Conservation (phyloP, 1,284 basidiomycete species). For the Phellopilus nigrolimitatus region DNA sequence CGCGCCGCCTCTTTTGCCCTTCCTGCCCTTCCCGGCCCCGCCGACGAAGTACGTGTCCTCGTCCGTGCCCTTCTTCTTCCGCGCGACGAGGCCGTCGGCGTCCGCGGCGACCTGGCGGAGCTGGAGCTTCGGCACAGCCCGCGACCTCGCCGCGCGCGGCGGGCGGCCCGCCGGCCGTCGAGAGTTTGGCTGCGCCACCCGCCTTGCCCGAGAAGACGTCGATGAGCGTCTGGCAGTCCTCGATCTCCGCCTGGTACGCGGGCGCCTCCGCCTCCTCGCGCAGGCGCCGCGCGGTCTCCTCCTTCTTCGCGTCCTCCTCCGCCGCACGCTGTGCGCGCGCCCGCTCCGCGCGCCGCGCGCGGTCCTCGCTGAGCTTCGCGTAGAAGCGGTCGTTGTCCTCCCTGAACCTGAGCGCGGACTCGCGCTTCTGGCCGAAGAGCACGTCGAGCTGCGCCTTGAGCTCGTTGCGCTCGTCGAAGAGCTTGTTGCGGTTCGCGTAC, state of each 20-base stretch:
- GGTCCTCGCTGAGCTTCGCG: constrained; percentile 79
- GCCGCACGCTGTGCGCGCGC: constrained; percentile 77
- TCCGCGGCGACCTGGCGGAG: constrained; percentile 77
- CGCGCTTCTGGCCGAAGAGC: constrained; percentile 78
- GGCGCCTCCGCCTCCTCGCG: constrained; percentile 90
- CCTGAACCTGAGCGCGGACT: constrained; percentile 64
- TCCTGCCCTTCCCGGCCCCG: constrained; percentile 53
- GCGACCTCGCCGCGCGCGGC: constrained; percentile 46
- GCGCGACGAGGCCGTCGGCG: constrained; percentile 68
- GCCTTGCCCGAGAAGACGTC: constrained; percentile 82
- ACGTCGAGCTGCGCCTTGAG: constrained; percentile 69
- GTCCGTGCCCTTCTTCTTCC: constrained; percentile 89
- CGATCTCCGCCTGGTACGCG: constrained; percentile 91
- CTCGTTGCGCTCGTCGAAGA: constrained; percentile 84
- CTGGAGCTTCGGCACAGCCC: constrained; percentile 81
- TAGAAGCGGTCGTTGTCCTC: constrained; percentile 82
- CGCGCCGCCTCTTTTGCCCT: constrained; percentile 45
- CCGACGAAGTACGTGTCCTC: constrained; percentile 83
- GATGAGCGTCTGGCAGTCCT: constrained; percentile 94
- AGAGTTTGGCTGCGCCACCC: constrained; percentile 42
- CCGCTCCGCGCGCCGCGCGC: constrained; percentile 78
- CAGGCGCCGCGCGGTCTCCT: constrained; percentile 76
- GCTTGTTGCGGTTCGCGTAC: constrained; percentile 76
- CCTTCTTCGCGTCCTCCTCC: constrained; percentile 80
- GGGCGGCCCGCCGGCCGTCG: constrained; percentile 28